These are phyloP conservation scores for Aspergillus nidulans DNA, from an alignment of 495 filamentous ascomycete genomes.

Conservation along the genomic window DNA sequence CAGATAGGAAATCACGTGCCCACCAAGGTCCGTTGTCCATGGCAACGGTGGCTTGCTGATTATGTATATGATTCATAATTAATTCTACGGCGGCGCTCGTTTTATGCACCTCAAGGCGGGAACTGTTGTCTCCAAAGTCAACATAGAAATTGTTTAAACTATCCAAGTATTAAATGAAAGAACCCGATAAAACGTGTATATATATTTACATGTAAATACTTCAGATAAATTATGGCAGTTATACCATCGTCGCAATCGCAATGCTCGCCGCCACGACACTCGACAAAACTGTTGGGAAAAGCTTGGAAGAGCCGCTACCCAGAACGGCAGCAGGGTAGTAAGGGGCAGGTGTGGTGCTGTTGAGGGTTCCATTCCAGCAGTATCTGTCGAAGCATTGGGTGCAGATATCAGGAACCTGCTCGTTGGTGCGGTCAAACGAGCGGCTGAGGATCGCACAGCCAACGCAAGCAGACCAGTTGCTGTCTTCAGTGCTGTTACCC, in stretches of 20 bases:
- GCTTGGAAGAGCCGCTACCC: slow-evolving; percentile 10
- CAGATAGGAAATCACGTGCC: slow-evolving; percentile 11
- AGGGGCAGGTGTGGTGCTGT: slow-evolving; percentile 23
- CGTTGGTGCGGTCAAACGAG: slow-evolving; percentile 63
- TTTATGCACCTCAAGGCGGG: neutral
- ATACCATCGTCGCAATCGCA: slow-evolving; percentile 25
- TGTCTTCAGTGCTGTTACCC: slow-evolving; percentile 68
- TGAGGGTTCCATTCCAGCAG: slow-evolving; percentile 60
- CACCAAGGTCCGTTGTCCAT: slow-evolving; percentile 5
- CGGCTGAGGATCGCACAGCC: slow-evolving; percentile 78
- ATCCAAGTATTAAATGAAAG: neutral
- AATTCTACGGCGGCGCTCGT: no score
- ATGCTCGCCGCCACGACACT: slow-evolving; percentile 20
- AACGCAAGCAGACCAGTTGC: slow-evolving; percentile 69
- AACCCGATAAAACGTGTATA: neutral
- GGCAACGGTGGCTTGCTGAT: slow-evolving; percentile 6
- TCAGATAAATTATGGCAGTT: slow-evolving; percentile 18
- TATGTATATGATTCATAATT: neutral
- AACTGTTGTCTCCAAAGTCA: neutral
- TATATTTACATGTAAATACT: neutral
- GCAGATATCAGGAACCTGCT: slow-evolving; percentile 62
- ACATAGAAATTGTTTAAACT: neutral
- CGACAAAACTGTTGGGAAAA: slow-evolving; percentile 19
- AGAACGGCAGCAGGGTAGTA: slow-evolving; percentile 25
- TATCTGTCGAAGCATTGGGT: slow-evolving; percentile 69